These are phyloP conservation scores for Fusarium sp. DNA, from an alignment of 2,329 filamentous ascomycete genomes.

Conservation along the genomic window DNA sequence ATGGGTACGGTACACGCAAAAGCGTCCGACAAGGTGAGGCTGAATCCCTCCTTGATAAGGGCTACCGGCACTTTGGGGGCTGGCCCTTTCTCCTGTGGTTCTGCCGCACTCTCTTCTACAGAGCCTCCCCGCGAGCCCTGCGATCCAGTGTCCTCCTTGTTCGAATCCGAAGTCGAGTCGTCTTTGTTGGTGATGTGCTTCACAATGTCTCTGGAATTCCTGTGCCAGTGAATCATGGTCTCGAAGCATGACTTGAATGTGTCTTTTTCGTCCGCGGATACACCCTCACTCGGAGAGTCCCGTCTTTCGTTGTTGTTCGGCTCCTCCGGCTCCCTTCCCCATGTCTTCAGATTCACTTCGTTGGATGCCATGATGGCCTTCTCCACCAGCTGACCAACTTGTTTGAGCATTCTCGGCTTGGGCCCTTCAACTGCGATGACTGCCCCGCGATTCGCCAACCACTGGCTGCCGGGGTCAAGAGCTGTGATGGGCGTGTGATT, in stretches of 20 bases:
- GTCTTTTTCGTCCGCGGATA: conserved; percentile 47
- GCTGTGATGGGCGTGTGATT: conserved; percentile 71
- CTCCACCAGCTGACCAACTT: conserved; percentile 74
- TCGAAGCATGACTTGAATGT: conserved; percentile 72
- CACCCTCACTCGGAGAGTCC: conserved; percentile 27
- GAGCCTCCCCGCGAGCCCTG: conserved; percentile 26
- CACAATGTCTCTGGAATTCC: conserved; percentile 77
- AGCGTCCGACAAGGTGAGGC: conserved; percentile 80
- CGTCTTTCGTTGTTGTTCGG: conserved; percentile 17
- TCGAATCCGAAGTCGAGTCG: conserved; percentile 19
- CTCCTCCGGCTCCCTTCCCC: conserved; percentile 53
- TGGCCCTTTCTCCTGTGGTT: conserved; percentile 17
- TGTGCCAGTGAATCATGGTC: conserved; percentile 80
- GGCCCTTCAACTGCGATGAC: conserved; percentile 88
- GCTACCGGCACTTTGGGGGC: conserved; percentile 71
- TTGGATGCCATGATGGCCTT: conserved; percentile 65
- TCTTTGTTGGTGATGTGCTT: conserved; percentile 56
- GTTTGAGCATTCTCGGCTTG: conserved; percentile 61
- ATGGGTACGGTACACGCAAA: conserved; percentile 82
- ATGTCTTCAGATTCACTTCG: conserved; percentile 58
- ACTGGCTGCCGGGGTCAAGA: conserved; percentile 47
- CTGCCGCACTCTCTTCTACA: conserved; percentile 9
- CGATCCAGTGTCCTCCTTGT: conserved; percentile 13
- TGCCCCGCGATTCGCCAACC: conserved; percentile 72
- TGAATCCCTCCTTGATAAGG: conserved; percentile 81